Percentiles rank a stretch among this genome's conserved stretches.
Conservation (phyloP, 2,329 filamentous ascomycete species). For the Fusarium sulawesiense region DNA sequence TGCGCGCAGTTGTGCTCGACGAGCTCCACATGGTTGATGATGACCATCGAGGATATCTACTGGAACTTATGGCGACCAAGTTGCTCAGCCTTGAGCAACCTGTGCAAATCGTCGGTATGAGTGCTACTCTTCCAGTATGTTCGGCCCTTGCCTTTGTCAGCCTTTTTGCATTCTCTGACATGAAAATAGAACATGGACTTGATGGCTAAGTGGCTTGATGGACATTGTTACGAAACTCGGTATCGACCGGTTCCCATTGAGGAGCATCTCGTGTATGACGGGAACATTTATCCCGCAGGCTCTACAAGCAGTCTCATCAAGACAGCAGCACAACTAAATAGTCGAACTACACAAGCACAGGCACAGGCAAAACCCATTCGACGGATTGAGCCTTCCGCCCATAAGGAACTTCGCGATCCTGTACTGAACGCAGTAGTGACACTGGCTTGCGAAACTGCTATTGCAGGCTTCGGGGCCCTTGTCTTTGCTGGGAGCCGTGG, state of each 20-base stretch:
- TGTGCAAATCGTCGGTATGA: slow-evolving; percentile 82
- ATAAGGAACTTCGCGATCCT: slow-evolving; percentile 72
- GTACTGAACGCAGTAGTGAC: slow-evolving; percentile 77
- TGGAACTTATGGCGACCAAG: slow-evolving; percentile 81
- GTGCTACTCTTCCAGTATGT: slow-evolving; percentile 77
- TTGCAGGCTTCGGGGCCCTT: slow-evolving; percentile 75
- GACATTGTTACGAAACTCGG: slow-evolving; percentile 76
- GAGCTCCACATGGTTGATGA: slow-evolving; percentile 88
- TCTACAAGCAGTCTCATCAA: slow-evolving; percentile 67
- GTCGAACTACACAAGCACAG: slow-evolving; percentile 48
- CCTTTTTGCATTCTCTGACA: slow-evolving; percentile 3
- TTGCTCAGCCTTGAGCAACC: slow-evolving; percentile 73
- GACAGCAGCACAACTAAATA: slow-evolving; percentile 64
- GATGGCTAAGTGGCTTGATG: slow-evolving; percentile 76
- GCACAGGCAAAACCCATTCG: slow-evolving; percentile 56
- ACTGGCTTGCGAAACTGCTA: slow-evolving; percentile 74
- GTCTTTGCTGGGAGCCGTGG: slow-evolving; percentile 79
- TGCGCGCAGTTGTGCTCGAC: slow-evolving; percentile 77
- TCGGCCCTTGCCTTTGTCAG: too few species aligned
- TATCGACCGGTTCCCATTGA: slow-evolving; percentile 81
- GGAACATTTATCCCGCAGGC: slow-evolving; percentile 72
- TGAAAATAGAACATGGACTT: slow-evolving; percentile 71
- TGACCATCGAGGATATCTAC: slow-evolving; percentile 77
- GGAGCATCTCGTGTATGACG: slow-evolving; percentile 79
- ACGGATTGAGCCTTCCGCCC: slow-evolving; percentile 64